Percentiles rank a stretch among this genome's conserved stretches.
Conservation (phyloP, 495 filamentous ascomycete genomes). For the Podospora anserina region DNA sequence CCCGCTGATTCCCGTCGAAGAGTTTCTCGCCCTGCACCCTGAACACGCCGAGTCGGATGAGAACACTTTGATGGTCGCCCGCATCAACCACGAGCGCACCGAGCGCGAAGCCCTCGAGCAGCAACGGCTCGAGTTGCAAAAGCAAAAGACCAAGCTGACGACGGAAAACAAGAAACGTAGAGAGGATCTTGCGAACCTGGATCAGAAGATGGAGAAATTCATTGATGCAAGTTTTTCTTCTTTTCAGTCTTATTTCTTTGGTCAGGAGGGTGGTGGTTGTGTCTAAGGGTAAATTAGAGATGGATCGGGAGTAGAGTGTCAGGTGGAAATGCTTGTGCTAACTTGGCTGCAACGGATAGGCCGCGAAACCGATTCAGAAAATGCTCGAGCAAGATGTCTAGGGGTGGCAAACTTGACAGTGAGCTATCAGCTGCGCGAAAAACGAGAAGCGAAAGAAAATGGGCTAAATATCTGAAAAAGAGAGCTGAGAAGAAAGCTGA, state of each 20-base stretch:
- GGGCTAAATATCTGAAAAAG: too few relatives aligned
- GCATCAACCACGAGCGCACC: conserved; percentile 84
- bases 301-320: not conserved
- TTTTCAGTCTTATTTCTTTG: not conserved
- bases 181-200: conserved; percentile 84
- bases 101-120: conserved; percentile 86
- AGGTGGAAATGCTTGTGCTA: conserved; percentile 20
- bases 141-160: conserved; percentile 86
- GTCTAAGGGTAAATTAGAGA: not conserved
- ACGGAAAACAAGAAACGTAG: conserved; percentile 93
- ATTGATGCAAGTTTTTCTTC: conserved; percentile 58
- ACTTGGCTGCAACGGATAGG: conserved; percentile 42
- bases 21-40: conserved; percentile 77
- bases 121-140: conserved; percentile 77
- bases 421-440: too few relatives aligned
- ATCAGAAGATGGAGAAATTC: conserved; percentile 86
- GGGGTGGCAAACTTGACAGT: conserved; percentile 17
- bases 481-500: too few relatives aligned
- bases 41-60: conserved; percentile 67
- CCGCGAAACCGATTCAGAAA: conserved; percentile 80
- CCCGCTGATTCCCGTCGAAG: conserved; percentile 76
- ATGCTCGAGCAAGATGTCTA: conserved; percentile 71
- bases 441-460: too few relatives aligned
- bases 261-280: not conserved
- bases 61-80: conserved; percentile 81